Conservation (phyloP, 192 early-diverging fungal genomes). For the Linnemannia schmuckeri region DNA sequence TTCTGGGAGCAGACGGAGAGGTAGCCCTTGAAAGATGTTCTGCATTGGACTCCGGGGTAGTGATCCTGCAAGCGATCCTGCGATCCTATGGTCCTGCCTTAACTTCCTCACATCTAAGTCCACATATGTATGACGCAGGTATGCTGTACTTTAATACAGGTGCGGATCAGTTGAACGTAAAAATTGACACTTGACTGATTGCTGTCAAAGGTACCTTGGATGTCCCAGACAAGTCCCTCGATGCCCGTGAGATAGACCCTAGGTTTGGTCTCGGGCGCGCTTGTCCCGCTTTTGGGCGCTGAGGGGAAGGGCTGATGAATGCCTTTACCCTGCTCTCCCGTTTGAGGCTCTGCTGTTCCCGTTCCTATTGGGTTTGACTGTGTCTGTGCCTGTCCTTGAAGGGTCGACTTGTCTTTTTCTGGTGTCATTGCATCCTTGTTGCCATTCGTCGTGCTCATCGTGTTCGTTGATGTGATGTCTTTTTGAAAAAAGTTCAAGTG, state of each 20-base stretch:
- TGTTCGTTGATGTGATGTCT: not conserved
- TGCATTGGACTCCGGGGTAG: slow-evolving; percentile 79
- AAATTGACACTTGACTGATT: not conserved
- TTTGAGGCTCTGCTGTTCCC: not conserved
- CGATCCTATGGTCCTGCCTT: slow-evolving; percentile 68
- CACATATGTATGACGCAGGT: not conserved
- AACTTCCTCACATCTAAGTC: slow-evolving; percentile 61
- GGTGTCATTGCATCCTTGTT: slow-evolving; percentile 8
- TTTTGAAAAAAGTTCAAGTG: not conserved
- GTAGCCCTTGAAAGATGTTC: slow-evolving; percentile 82
- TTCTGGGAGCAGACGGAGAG: slow-evolving; percentile 79
- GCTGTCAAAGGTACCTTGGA: slow-evolving; percentile 20
- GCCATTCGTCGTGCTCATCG: not conserved
- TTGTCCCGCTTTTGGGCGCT: not conserved
- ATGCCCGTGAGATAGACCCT: slow-evolving; percentile 15
- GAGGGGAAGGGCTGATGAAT: not conserved
- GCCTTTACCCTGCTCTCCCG: not conserved
- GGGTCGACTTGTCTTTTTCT: not conserved
- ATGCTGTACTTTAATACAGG: too few species aligned
- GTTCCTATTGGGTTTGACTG: not conserved
- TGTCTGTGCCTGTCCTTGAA: not conserved
- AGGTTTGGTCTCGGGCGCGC: not conserved
- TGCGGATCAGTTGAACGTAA: not conserved
- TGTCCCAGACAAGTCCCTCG: slow-evolving; percentile 44
- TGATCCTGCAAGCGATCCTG: slow-evolving; percentile 78